Conservation (phyloP, 257 asterid genomes). For the Penstemon davidsonii region DNA sequence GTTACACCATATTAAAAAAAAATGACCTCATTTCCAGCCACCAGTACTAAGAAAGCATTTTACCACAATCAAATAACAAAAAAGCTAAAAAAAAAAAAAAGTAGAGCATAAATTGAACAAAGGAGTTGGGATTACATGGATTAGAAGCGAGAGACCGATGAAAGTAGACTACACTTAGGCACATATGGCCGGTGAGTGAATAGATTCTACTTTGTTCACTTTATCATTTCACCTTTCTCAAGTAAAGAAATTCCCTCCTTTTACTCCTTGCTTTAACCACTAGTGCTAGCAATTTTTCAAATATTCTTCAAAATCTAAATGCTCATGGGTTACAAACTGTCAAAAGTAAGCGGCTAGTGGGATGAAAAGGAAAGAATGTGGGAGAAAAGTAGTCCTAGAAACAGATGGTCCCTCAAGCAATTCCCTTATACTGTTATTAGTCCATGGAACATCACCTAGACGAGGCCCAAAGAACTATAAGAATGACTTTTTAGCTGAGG, state of each 20-base stretch:
- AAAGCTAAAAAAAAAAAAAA: not conserved
- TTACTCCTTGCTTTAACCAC: constrained; percentile 10
- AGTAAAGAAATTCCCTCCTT: constrained; percentile 15
- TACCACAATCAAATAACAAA: not conserved
- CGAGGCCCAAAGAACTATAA: constrained; percentile 14
- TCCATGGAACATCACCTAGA: constrained; percentile 19
- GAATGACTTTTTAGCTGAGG: not conserved
- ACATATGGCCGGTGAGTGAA: constrained; percentile 20
- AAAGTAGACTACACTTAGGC: too few species aligned
- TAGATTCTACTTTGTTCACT: constrained; percentile 27
- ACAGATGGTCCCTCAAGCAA: constrained; percentile 17
- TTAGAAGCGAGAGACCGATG: too few species aligned
- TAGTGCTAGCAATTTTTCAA: not conserved
- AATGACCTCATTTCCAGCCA: constrained; percentile 4
- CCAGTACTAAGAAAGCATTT: not conserved
- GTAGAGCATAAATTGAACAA: not conserved
- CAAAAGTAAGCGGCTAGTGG: constrained; percentile 16
- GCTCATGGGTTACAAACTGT: constrained; percentile 13
- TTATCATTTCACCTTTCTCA: constrained; percentile 26
- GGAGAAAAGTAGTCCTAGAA: constrained; percentile 22
- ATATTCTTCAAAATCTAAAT: constrained; percentile 17
- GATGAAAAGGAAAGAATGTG: constrained; percentile 25
- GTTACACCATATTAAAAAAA: not conserved
- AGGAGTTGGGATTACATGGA: not conserved
- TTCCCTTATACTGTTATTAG: constrained; percentile 26